phyloP scores from a whole-genome alignment of 2,329 filamentous ascomycete species.

The Microsporum ferrugineum region DNA sequence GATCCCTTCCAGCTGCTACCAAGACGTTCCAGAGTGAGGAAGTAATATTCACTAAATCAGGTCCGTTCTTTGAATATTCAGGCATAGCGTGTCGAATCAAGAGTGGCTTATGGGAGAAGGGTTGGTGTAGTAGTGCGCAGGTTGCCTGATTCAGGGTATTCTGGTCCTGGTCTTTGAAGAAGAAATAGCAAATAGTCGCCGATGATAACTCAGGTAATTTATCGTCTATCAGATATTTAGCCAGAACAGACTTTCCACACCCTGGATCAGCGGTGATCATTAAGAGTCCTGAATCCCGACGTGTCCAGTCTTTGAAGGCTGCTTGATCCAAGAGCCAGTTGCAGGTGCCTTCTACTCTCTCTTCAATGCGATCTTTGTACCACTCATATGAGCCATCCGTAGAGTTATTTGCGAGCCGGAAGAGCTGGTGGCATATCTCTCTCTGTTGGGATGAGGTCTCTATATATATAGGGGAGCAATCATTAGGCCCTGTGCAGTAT shows the following conservation, averaged over 20 bases:
- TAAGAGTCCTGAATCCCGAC: constrained; percentile 18
- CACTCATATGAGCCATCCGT: constrained; percentile 12
- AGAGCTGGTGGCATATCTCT: too few relatives aligned
- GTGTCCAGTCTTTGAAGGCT: constrained; percentile 15
- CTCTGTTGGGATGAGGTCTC: too few relatives aligned
- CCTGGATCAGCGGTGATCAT: constrained; percentile 37
- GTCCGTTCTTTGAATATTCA: constrained; percentile 10
- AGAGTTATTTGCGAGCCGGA: too few relatives aligned
- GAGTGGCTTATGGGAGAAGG: constrained; percentile 8
- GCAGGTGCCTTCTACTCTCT: constrained; percentile 14
- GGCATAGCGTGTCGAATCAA: constrained; percentile 17
- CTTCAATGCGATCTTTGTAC: constrained; percentile 14
- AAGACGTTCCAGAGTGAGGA: constrained; percentile 27
- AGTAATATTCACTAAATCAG: constrained; percentile 12
- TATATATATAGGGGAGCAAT: too few relatives aligned
- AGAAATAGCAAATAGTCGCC: neutral
- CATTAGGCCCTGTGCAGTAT: too few relatives aligned
- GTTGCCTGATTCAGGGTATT: neutral
- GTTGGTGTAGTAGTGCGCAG: neutral
- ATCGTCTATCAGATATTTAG: constrained; percentile 27
- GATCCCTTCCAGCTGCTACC: constrained; percentile 9
- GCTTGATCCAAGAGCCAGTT: constrained; percentile 16
- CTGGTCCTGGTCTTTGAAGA: neutral
- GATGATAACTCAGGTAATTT: constrained; percentile 12
- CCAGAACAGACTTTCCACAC: constrained; percentile 37